Percentiles rank a stretch among this genome's conserved stretches.
phyloP scores from a whole-genome alignment of 768 basidiomycete genomes.

The Russula virescens region DNA sequence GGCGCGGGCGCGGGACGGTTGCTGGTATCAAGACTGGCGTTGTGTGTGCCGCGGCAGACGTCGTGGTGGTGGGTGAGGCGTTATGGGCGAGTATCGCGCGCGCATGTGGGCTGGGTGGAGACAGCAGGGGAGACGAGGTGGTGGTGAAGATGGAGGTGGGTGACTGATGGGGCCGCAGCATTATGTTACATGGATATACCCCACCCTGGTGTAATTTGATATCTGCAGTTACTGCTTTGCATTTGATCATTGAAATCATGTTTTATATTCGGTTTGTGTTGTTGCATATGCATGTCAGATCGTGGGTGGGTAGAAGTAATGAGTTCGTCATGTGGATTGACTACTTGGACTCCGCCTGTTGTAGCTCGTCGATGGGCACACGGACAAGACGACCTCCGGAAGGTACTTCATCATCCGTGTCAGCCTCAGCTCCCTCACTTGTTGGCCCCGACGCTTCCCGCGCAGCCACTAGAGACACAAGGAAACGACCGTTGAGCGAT shows the following conservation, averaged over 20 bases:
- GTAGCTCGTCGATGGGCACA: slow-evolving; percentile 65
- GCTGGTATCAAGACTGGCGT: slow-evolving; percentile 23
- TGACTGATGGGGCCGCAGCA: neutral
- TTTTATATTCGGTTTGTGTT: neutral
- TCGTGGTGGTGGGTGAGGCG: slow-evolving; percentile 19
- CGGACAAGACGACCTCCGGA: slow-evolving; percentile 64
- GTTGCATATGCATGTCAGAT: neutral
- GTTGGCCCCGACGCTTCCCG: slow-evolving; percentile 33
- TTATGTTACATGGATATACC: neutral
- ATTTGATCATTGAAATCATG: neutral
- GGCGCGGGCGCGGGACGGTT: slow-evolving; percentile 19
- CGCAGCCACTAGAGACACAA: slow-evolving; percentile 41
- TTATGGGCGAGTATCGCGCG: slow-evolving; percentile 21
- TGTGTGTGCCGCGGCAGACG: slow-evolving; percentile 24
- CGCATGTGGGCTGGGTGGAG: neutral
- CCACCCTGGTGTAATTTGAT: slow-evolving; percentile 3
- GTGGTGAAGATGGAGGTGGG: slow-evolving; percentile 22
- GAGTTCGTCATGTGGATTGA: neutral
- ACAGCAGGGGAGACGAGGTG: neutral
- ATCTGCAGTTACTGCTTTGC: neutral
- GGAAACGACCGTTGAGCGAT: neutral
- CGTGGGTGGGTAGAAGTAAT: neutral
- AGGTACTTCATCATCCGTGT: slow-evolving; percentile 8
- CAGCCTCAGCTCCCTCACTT: slow-evolving; percentile 25
- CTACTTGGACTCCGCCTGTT: slow-evolving; percentile 29